phyloP scores from a whole-genome alignment of 2,329 filamentous ascomycete genomes.

The Beauveria australis region DNA sequence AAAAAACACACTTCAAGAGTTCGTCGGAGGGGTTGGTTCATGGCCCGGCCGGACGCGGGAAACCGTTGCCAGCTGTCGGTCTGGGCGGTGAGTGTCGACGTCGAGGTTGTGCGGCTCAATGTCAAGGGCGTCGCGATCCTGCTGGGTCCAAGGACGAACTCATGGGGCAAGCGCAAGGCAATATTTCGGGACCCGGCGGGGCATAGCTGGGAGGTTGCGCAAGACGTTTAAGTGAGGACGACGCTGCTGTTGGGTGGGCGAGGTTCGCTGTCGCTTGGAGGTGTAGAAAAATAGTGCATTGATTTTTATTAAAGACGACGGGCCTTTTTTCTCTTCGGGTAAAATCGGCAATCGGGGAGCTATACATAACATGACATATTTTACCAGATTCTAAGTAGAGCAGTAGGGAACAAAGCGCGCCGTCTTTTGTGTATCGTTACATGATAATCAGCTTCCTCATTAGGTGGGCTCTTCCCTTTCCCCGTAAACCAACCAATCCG shows the following conservation, averaged over 20 bases:
- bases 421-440: not conserved
- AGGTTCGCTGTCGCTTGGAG: not conserved
- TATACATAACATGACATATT: not conserved
- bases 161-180: conserved; percentile 11
- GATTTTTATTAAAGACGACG: no score
- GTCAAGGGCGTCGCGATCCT: conserved; percentile 11
- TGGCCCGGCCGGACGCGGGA: conserved; percentile 1
- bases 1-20: not conserved
- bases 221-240: not conserved
- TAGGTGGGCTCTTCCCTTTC: not conserved
- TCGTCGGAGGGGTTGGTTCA: conserved; percentile 5
- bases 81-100: conserved; percentile 13
- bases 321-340: no score
- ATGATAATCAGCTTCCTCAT: not conserved
- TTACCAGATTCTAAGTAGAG: not conserved
- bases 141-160: conserved; percentile 11
- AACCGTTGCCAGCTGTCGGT: conserved; percentile 12
- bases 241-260: no score
- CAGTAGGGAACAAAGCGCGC: not conserved
- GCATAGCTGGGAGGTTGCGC: conserved; percentile 12
- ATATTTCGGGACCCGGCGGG: conserved; percentile 14
- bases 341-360: not conserved
- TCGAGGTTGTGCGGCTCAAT: conserved; percentile 7
- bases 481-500: not conserved
- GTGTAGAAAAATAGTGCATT: not conserved